A percentile compares a stretch with the other conserved stretches of the same genome.
Evolutionary conservation across 1,284 basidiomycete genomes (phyloP).

Genomic region (Pisolithus thermaeus): DNA sequence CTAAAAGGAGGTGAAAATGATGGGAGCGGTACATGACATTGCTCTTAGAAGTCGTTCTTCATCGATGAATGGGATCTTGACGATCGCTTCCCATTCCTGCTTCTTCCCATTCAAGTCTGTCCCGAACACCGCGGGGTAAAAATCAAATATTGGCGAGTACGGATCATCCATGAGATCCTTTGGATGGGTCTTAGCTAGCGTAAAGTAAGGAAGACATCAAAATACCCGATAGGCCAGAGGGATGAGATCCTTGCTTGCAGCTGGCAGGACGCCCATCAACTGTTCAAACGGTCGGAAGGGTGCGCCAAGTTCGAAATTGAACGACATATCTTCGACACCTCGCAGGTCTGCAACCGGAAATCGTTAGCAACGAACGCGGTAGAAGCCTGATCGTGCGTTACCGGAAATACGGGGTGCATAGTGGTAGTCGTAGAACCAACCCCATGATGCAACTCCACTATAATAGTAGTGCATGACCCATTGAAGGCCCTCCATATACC

Average conservation of each 20-base stretch:
- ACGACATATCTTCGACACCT: conserved; percentile 73
- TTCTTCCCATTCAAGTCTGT: conserved; percentile 98
- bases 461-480: conserved; percentile 99
- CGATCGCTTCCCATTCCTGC: conserved; percentile 97
- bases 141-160: conserved; percentile 88
- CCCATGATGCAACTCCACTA: conserved; percentile 93
- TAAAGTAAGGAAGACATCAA: not conserved
- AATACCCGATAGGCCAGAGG: conserved; percentile 77
- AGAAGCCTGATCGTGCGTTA: conserved; percentile 24
- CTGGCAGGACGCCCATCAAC: conserved; percentile 95
- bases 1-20: not conserved
- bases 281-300: conserved; percentile 97
- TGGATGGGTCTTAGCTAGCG: conserved; percentile 2
- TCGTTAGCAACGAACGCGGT: conserved; percentile 4
- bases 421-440: conserved; percentile 99
- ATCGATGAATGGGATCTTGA: conserved; percentile 99
- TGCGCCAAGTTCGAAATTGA: conserved; percentile 80
- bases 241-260: conserved; percentile 84
- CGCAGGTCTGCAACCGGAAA: conserved; percentile 56
- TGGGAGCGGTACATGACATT: conserved; percentile 60
- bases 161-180: conserved; percentile 88
- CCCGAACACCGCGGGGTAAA: conserved; percentile 91
- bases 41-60: conserved; percentile 74
- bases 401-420: conserved; percentile 94
- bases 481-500: conserved; percentile 92